These are phyloP conservation scores for Hypoxylon sp. DNA, from an alignment of 2,329 filamentous ascomycete species.

Conservation along the genomic window DNA sequence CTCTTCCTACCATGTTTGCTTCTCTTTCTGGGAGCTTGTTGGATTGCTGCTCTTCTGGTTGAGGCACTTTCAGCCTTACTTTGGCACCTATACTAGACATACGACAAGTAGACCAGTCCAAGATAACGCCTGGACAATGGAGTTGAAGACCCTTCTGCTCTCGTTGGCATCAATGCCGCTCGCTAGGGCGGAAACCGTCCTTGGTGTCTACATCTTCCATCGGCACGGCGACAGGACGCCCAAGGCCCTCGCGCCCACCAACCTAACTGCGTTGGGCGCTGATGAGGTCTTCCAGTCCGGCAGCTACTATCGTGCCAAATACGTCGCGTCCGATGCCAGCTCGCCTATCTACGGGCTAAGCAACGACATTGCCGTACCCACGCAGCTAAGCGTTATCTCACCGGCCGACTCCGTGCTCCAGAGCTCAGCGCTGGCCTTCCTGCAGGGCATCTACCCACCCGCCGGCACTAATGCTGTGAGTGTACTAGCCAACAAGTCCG, in stretches of 20 bases:
- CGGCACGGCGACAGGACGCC: conserved; percentile 91
- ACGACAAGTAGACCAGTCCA: conserved; percentile 3
- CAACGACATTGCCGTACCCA: conserved; percentile 74
- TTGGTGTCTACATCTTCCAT: conserved; percentile 89
- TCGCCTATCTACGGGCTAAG: conserved; percentile 77
- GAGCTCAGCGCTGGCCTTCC: conserved; percentile 83
- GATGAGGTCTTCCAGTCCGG: conserved; percentile 81
- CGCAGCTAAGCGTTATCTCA: conserved; percentile 80
- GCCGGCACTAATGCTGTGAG: conserved; percentile 70
- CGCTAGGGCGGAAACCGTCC: conserved; percentile 73
- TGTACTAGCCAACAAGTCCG: conserved; percentile 79
- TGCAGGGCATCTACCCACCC: conserved; percentile 90
- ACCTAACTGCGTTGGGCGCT: conserved; percentile 85
- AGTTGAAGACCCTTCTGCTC: conserved; percentile 59
- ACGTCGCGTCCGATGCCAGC: conserved; percentile 74
- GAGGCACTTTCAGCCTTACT: conserved; percentile 6
- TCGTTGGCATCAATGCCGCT: conserved; percentile 59
- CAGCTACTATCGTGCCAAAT: conserved; percentile 81
- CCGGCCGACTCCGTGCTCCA: conserved; percentile 84
- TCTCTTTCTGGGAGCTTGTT: conserved; percentile 14
- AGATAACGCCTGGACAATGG: conserved; percentile 53
- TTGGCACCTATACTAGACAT: not conserved
- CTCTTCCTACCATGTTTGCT: conserved; percentile 21
- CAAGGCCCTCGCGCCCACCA: conserved; percentile 79
- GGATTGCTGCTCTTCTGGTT: conserved; percentile 16